Evolutionary conservation across 1,139 yeast genomes (phyloP), one percentile per base, ranked within the genome.

Genomic region (Saccharomyces pastorianus): DNA sequence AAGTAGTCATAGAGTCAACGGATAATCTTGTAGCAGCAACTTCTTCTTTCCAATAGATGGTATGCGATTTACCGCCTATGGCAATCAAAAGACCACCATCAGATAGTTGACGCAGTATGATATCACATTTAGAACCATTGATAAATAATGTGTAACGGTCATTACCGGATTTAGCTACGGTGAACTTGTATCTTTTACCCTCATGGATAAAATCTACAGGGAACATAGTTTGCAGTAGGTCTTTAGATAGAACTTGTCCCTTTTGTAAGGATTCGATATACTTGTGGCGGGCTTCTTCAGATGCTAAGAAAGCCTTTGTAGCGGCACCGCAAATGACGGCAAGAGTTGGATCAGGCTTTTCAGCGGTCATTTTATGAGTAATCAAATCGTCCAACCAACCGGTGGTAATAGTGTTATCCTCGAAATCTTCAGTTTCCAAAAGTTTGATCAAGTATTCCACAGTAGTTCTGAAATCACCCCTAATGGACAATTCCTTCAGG

Each of bases 341-440:
- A 58, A 90, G 70, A 55, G 82, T 80, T 51, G 90, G 83, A 70
- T 95, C 97, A 48, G 99, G 99, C 73, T 97, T 84, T 75, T 93
- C 97, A 47, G 96, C 95, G 51, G 99, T 93, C 70, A 95, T 82
- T 68, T 86, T 90, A 73, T 88, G 88, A 58, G 95, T 78, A 68
- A 93, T 93, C 68, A 93, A 82, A 73, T 91, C 98, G 73, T 93
- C 99, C 66, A 93, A 82, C 99, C 99, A 93, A 58, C 98, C 98
- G 58, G 99, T 93, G 58, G 99, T 93, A 66, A 93, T 91, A 51
- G 95, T 91, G 72, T 93, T 95, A 59, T 86, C 91, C 75, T 90
- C 97, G 65, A 93, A 93, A 70, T 88, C 99, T 53, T 96, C 95
- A 42, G 99, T 91, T 76, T 93, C 98, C 65, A 93, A 79, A 63